Base-by-base conservation (phyloP, 495 filamentous ascomycete species). In the Trichoderma orchidacearum region DNA sequence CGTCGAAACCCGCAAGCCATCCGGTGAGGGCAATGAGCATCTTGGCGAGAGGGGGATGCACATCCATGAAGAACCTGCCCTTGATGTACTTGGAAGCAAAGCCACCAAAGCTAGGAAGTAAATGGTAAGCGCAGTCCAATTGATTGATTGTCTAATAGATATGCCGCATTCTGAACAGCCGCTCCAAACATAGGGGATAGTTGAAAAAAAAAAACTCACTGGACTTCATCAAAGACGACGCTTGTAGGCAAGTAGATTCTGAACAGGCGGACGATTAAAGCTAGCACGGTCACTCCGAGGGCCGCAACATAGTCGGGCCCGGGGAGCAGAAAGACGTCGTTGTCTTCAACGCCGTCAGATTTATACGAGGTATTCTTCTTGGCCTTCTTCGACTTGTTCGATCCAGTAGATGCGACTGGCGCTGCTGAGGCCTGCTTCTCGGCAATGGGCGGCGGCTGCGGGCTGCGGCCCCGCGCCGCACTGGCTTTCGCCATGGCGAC, bases 51-150 rank as follows among this genome's bases (percentile, higher is more conserved):
- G 93, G 93, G 15, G 93, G 93, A 64, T 98, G 93, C 3, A 98
- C 93, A 65, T 98, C 93, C 93, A 98, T 98, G 70, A 98, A 98
- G 76, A 98, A 98, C 61, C 75, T 81, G 60, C 93, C 93, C 71
- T 97, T 96, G 76, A 98, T 97, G 67, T 98, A 98, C 68, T 98
- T 97, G 58, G 87, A 87, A 38, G 93, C 93, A 64, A 97, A 98
- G 3, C 93, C 93, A 63, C 93, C 93, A 71, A 98, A 98, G 69
- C 91, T 95, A 64, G 3, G 48, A 21, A 38, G 13, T 51, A 55
- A 55, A 34, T n/a, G 21, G 59, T 70, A 30, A 72, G 65, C 54
- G 8, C 25, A 18, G 30, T 25, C n/a, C 12, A 29, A 57, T n/a
- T n/a, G n/a, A n/a, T n/a, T n/a, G n/a, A n/a, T n/a, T n/a, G n/a